Evolutionary conservation across 805 yeast species (phyloP).

Genomic region (Yamadazyma endophytica): DNA sequence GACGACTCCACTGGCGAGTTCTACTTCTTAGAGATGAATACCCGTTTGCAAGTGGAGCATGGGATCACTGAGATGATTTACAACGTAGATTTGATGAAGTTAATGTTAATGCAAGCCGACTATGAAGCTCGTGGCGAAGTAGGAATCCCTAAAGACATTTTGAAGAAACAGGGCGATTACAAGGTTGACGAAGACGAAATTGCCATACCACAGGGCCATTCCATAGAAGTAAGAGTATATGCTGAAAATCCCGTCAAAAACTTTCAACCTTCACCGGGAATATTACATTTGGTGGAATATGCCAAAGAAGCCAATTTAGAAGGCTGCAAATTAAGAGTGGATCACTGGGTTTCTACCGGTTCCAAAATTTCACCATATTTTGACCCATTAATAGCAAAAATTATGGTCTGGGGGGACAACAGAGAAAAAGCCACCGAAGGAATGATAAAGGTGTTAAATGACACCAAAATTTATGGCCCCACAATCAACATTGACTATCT

Average conservation of each 20-base stretch:
- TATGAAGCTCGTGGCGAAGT: slow-evolving; percentile 48
- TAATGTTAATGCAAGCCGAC: slow-evolving; percentile 94
- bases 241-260: slow-evolving; percentile 97
- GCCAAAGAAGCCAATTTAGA: slow-evolving; percentile 38
- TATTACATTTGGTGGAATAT: slow-evolving; percentile 74
- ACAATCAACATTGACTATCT: slow-evolving; percentile 86
- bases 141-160: slow-evolving; percentile 9
- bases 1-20: slow-evolving; percentile 83
- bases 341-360: slow-evolving; percentile 90
- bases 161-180: slow-evolving; percentile 7
- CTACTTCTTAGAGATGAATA: slow-evolving; percentile 92
- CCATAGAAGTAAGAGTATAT: slow-evolving; percentile 94
- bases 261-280: slow-evolving; percentile 97
- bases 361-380: slow-evolving; percentile 85
- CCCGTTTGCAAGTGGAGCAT: slow-evolving; percentile 96
- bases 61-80: slow-evolving; percentile 95
- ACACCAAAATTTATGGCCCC: slow-evolving; percentile 84
- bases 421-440: slow-evolving; percentile 78
- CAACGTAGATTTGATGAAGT: slow-evolving; percentile 92
- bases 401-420: slow-evolving; percentile 88
- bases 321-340: slow-evolving; percentile 51
- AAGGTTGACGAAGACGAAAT: slow-evolving; percentile 1
- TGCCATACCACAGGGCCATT: slow-evolving; percentile 52
- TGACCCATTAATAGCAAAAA: slow-evolving; percentile 94
- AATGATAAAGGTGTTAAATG: slow-evolving; percentile 73